Percentiles rank a stretch among this genome's conserved stretches.
Conservation (phyloP, 371 early-diverging fungal genomes). For the Apophysomyces ossiformis region DNA sequence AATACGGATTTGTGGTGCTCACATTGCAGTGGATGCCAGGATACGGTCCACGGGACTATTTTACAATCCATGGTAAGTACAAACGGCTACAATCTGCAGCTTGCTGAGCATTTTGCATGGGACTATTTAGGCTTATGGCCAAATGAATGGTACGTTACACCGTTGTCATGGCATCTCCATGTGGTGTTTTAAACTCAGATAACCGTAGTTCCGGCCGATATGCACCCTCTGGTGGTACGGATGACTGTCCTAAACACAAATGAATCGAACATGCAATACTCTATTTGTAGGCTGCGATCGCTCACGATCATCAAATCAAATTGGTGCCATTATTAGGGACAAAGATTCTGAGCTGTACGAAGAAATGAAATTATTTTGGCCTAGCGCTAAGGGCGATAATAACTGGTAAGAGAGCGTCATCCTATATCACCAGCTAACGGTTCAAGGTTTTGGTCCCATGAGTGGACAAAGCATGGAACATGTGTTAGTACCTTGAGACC, state of each 20-base stretch:
- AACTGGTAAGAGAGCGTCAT: conserved; percentile 27
- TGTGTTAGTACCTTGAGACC: conserved; percentile 58
- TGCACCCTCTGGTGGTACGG: conserved; percentile 27
- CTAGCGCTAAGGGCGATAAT: conserved; percentile 42
- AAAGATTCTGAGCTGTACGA: conserved; percentile 25
- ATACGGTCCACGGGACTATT: conserved; percentile 51
- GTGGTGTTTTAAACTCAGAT: no score
- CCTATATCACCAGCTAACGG: neutral
- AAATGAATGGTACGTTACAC: conserved; percentile 33
- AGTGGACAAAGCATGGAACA: conserved; percentile 65
- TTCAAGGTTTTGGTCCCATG: conserved; percentile 51
- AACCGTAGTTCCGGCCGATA: conserved; percentile 32
- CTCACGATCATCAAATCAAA: conserved; percentile 23
- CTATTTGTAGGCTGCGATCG: conserved; percentile 28
- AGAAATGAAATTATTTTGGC: conserved; percentile 40
- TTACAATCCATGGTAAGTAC: conserved; percentile 53
- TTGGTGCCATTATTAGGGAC: conserved; percentile 27
- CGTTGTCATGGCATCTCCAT: neutral
- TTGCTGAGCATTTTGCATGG: conserved; percentile 38
- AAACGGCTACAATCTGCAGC: neutral
- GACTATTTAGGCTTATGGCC: conserved; percentile 41
- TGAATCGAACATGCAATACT: neutral
- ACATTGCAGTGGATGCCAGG: conserved; percentile 55
- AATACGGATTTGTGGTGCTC: conserved; percentile 68
- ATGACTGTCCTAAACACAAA: neutral